These are phyloP conservation scores for Apodospora peruviana DNA, from an alignment of 495 filamentous ascomycete species.

Conservation along the genomic window DNA sequence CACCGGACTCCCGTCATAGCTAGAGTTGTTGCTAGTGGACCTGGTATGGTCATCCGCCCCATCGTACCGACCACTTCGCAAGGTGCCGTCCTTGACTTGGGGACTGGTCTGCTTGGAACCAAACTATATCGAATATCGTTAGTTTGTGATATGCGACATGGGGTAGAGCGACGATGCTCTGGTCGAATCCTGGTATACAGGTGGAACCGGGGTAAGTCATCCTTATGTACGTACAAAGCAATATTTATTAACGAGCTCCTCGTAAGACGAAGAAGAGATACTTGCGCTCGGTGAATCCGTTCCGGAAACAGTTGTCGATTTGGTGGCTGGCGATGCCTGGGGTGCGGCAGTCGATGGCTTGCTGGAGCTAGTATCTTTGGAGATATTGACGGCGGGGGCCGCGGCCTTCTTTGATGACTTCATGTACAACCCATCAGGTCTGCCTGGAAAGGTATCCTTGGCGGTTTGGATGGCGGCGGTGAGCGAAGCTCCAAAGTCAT, in stretches of 20 bases:
- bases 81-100: slow-evolving; percentile 27
- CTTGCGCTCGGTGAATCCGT: slow-evolving; percentile 36
- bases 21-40: slow-evolving; percentile 27
- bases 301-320: slow-evolving; percentile 16
- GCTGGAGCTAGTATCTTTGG: slow-evolving; percentile 9
- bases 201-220: slow-evolving; percentile 8
- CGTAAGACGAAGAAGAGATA: slow-evolving; percentile 78
- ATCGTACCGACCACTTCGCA: slow-evolving; percentile 26
- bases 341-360: slow-evolving; percentile 7
- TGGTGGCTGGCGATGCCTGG: slow-evolving; percentile 5
- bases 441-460: slow-evolving; percentile 46
- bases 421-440: slow-evolving; percentile 47
- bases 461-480: slow-evolving; percentile 71
- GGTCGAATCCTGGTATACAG: slow-evolving; percentile 8
- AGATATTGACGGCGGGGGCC: slow-evolving; percentile 10
- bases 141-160: slow-evolving; percentile 2
- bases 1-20: slow-evolving; percentile 32
- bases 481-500: slow-evolving; percentile 88
- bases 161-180: slow-evolving; percentile 12
- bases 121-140: slow-evolving; percentile 29
- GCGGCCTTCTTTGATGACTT: slow-evolving; percentile 36
- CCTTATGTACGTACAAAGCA: slow-evolving; percentile 82
- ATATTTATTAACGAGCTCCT: slow-evolving; percentile 93
- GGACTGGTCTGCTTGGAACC: slow-evolving; percentile 39
- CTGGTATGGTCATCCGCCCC: slow-evolving; percentile 24